Percentiles rank a stretch among this genome's conserved stretches.
Conservation (phyloP, 495 filamentous ascomycete genomes). For the Penicillium canariense region DNA sequence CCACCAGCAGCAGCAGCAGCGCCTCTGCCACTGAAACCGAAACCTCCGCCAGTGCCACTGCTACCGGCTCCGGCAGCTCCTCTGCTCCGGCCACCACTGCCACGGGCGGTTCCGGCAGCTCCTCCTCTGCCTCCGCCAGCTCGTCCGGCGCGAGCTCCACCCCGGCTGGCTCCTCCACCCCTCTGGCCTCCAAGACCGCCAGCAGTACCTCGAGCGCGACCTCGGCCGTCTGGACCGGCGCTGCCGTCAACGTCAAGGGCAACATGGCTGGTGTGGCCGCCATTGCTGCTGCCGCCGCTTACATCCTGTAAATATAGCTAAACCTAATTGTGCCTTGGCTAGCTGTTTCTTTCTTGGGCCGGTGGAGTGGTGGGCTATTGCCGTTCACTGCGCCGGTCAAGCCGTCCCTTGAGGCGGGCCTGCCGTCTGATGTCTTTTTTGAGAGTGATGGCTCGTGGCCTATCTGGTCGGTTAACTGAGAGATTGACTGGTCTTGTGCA, state of each 20-base stretch:
- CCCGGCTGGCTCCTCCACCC: slow-evolving; percentile 16
- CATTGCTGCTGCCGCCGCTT: slow-evolving; percentile 30
- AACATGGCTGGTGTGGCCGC: slow-evolving; percentile 33
- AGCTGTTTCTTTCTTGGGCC: not conserved
- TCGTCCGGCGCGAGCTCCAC: too few relatives aligned
- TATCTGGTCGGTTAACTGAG: not conserved
- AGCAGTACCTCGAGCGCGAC: slow-evolving; percentile 10
- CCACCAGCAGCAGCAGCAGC: slow-evolving; percentile 2
- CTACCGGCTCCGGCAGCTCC: slow-evolving; percentile 5
- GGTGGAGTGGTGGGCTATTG: not conserved
- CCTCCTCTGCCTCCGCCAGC: slow-evolving; percentile 3
- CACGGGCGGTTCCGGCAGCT: not conserved
- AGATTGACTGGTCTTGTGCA: not conserved
- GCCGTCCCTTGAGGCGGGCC: not conserved
- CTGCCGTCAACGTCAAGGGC: slow-evolving; percentile 24
- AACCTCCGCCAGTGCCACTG: slow-evolving; percentile 3
- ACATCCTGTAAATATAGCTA: slow-evolving; percentile 34
- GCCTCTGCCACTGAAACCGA: slow-evolving; percentile 8
- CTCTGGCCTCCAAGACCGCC: slow-evolving; percentile 12
- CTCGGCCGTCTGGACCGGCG: slow-evolving; percentile 27
- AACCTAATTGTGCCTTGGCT: slow-evolving; percentile 11
- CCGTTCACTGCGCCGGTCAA: not conserved
- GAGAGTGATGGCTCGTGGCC: not conserved
- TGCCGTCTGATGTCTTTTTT: not conserved
- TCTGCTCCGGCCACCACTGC: not conserved